Evolutionary conservation across 768 basidiomycete species (phyloP).

Genomic region (Tulasnella sp.): DNA sequence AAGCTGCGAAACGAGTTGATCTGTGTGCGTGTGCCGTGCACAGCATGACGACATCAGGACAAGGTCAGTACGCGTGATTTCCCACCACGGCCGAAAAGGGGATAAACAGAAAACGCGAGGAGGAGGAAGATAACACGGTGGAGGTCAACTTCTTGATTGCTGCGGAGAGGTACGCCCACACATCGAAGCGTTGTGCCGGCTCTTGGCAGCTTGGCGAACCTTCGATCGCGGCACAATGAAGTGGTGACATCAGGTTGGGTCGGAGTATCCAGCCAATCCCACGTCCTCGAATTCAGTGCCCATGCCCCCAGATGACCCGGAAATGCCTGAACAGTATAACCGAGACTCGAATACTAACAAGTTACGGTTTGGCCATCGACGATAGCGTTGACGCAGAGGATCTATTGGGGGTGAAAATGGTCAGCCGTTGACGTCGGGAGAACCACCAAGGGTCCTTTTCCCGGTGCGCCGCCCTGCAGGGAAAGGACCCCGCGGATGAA

Average conservation of each 20-base stretch:
- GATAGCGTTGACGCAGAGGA: conserved; percentile 14
- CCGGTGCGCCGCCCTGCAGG: neutral
- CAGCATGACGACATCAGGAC: conserved; percentile 15
- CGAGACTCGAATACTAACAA: neutral
- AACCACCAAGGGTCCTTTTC: neutral
- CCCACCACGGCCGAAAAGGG: neutral
- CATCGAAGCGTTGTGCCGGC: neutral
- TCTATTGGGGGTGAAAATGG: neutral
- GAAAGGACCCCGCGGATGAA: neutral
- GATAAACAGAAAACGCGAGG: neutral
- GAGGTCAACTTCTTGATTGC: neutral
- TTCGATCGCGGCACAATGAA: neutral
- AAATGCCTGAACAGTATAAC: neutral
- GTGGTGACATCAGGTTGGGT: neutral
- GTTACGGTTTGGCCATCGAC: conserved; percentile 11
- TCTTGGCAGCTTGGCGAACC: neutral
- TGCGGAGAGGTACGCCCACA: neutral
- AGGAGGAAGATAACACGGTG: neutral
- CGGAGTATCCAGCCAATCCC: neutral
- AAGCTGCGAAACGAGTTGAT: conserved; percentile 12
- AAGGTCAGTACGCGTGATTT: conserved; percentile 1
- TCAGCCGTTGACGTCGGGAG: neutral
- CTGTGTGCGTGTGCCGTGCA: neutral
- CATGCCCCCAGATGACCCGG: neutral
- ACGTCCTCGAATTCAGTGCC: neutral